Percentiles rank a stretch among this genome's conserved stretches.
Evolutionary conservation across 2,329 filamentous ascomycete genomes (phyloP).

Genomic region (Alternaria ventricosa): DNA sequence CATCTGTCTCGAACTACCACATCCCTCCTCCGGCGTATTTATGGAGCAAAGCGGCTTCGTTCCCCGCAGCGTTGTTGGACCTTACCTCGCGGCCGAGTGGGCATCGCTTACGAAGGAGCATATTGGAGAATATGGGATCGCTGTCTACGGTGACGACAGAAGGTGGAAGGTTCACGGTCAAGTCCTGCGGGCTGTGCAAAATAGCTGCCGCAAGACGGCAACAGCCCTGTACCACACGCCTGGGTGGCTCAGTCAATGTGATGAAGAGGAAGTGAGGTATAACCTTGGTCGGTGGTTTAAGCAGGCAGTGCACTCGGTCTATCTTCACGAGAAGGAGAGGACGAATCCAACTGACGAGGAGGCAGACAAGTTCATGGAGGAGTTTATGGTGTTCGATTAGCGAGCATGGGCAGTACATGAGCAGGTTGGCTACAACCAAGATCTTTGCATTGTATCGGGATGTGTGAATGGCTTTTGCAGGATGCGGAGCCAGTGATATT

Average conservation of each 20-base stretch:
- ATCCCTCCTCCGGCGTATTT: background rate
- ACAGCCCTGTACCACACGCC: background rate
- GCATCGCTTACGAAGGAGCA: background rate
- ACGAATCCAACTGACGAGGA: background rate
- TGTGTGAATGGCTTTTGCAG: background rate
- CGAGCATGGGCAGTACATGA: background rate
- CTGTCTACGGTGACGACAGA: background rate
- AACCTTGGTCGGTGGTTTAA: background rate
- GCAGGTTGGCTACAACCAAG: background rate
- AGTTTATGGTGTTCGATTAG: constrained; percentile 8
- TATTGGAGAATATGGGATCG: background rate
- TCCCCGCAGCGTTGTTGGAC: background rate
- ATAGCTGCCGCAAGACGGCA: background rate
- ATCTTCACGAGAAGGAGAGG: background rate
- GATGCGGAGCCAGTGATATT: background rate
- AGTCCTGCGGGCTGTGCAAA: background rate
- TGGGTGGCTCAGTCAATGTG: background rate
- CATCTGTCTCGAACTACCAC: background rate
- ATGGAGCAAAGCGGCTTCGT: background rate
- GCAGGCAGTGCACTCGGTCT: background rate
- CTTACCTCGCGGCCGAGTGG: constrained; percentile 4
- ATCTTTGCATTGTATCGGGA: background rate
- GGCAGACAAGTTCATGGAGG: constrained; percentile 2
- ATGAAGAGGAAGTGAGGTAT: background rate
- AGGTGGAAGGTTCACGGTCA: background rate